phyloP scores from a whole-genome alignment of 2,329 filamentous ascomycete species.

The Calonectria multiphialidica region DNA sequence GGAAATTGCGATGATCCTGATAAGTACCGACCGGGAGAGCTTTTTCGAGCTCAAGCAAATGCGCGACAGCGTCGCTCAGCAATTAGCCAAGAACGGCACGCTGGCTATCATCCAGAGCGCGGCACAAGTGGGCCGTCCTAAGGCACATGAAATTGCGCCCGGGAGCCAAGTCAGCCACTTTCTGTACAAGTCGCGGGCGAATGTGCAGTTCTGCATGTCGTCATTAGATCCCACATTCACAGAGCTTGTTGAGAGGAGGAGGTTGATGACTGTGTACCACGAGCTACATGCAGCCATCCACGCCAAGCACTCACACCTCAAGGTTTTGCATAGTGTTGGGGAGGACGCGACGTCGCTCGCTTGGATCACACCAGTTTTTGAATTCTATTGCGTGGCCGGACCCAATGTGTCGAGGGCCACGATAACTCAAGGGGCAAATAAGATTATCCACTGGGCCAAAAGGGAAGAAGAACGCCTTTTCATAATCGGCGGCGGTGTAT shows the following conservation, averaged over 20 bases:
- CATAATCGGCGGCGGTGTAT: conserved; percentile 97
- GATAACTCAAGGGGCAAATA: conserved; percentile 87
- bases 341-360: conserved; percentile 84
- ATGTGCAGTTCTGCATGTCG: conserved; percentile 97
- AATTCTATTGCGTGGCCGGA: conserved; percentile 94
- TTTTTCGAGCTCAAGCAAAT: conserved; percentile 90
- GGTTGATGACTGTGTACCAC: conserved; percentile 87
- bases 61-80: conserved; percentile 72
- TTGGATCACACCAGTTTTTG: conserved; percentile 92
- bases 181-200: conserved; percentile 92
- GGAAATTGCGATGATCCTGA: conserved; percentile 91
- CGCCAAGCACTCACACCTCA: conserved; percentile 84
- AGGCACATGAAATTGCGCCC: conserved; percentile 80
- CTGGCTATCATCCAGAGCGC: conserved; percentile 81
- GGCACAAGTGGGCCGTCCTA: conserved; percentile 77
- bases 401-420: conserved; percentile 73
- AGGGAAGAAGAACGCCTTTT: conserved; percentile 94
- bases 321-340: conserved; percentile 84
- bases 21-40: conserved; percentile 91
- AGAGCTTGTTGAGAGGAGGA: conserved; percentile 69
- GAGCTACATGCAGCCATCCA: conserved; percentile 89
- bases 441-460: conserved; percentile 91
- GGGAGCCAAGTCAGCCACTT: conserved; percentile 90
- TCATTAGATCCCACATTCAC: conserved; percentile 78
- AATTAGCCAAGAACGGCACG: conserved; percentile 81